Percentiles rank a stretch among this genome's conserved stretches.
Conservation (phyloP, 352 stramenopile genomes). For the Phytophthora crassamura region DNA sequence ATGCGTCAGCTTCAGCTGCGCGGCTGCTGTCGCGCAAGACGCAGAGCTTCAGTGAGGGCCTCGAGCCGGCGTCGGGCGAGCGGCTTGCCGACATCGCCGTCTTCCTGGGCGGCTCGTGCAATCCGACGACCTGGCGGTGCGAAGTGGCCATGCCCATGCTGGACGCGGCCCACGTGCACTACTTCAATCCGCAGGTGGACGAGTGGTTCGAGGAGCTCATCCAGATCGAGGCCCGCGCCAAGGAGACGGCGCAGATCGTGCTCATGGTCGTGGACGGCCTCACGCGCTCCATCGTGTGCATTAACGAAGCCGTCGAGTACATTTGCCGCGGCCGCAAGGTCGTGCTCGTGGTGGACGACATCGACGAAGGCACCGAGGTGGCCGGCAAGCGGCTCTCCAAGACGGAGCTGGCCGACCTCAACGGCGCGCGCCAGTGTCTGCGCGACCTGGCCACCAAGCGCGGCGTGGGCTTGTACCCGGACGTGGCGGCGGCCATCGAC, state of each 20-base stretch:
- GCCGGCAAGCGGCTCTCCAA: conserved; percentile 59
- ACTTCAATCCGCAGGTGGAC: conserved; percentile 92
- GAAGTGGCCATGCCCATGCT: conserved; percentile 84
- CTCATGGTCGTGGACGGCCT: conserved; percentile 87
- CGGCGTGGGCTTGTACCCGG: conserved; percentile 57
- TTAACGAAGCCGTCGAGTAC: conserved; percentile 90
- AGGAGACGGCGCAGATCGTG: conserved; percentile 84
- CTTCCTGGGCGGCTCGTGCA: conserved; percentile 89
- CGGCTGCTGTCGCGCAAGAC: conserved; percentile 49
- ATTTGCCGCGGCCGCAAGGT: conserved; percentile 79
- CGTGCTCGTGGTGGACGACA: conserved; percentile 86
- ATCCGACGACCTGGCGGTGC: conserved; percentile 88
- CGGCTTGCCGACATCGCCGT: conserved; percentile 58
- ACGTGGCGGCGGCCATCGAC: conserved; percentile 51
- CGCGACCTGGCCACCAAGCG: conserved; percentile 62
- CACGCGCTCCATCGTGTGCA: conserved; percentile 85
- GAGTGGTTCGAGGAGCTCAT: conserved; percentile 90
- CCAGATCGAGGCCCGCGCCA: conserved; percentile 77
- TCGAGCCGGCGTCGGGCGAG: conserved; percentile 42
- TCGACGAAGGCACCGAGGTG: conserved; percentile 52
- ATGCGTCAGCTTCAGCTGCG: conserved; percentile 14
- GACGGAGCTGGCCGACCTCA: conserved; percentile 82
- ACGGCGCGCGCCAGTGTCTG: conserved; percentile 82
- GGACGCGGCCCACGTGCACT: conserved; percentile 66
- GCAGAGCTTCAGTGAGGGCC: conserved; percentile 58